A percentile compares a stretch with the other conserved stretches of the same genome.
Evolutionary conservation across 768 basidiomycete species (phyloP).

Genomic region (Punctularia strigosozonata): DNA sequence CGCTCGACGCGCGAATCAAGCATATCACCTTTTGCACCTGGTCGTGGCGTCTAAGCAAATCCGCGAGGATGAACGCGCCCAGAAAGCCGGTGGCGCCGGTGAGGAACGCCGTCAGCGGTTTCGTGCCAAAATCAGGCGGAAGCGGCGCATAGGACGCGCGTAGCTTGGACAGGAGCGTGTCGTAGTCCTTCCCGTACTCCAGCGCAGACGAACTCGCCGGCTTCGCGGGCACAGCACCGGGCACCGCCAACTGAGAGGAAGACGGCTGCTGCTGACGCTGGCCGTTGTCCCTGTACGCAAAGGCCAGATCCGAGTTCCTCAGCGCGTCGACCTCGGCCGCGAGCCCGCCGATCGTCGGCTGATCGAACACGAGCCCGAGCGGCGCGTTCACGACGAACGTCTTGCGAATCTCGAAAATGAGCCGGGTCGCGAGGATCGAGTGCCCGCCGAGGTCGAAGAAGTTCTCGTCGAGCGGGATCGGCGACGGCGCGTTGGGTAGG

Average conservation of each 20-base stretch:
- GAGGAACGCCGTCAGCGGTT: constrained; percentile 71
- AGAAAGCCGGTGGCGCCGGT: constrained; percentile 97
- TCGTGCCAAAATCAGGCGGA: constrained; percentile 39
- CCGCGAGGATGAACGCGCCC: constrained; percentile 81
- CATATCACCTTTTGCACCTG: constrained; percentile 82
- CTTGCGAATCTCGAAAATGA: constrained; percentile 95
- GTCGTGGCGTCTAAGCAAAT: constrained; percentile 52
- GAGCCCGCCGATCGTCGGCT: constrained; percentile 74
- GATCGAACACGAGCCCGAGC: constrained; percentile 81
- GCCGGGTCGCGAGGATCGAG: constrained; percentile 93
- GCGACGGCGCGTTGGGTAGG: constrained; percentile 65
- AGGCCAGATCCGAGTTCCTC: constrained; percentile 71
- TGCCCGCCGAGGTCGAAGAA: constrained; percentile 99
- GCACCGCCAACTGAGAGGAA: constrained; percentile 9
- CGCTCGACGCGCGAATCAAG: constrained; percentile 67
- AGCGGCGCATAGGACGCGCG: constrained; percentile 49
- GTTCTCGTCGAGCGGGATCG: constrained; percentile 81
- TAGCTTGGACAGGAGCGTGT: constrained; percentile 45
- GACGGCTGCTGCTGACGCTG: constrained; percentile 4
- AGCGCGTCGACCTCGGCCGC: constrained; percentile 67
- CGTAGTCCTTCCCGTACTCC: constrained; percentile 75
- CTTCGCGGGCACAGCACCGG: constrained; percentile 7
- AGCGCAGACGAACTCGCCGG: constrained; percentile 15
- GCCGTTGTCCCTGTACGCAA: constrained; percentile 27
- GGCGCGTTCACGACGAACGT: constrained; percentile 85